Evolutionary conservation across 208 protist species (phyloP).

Genomic region (Naegleria lovaniensis): DNA sequence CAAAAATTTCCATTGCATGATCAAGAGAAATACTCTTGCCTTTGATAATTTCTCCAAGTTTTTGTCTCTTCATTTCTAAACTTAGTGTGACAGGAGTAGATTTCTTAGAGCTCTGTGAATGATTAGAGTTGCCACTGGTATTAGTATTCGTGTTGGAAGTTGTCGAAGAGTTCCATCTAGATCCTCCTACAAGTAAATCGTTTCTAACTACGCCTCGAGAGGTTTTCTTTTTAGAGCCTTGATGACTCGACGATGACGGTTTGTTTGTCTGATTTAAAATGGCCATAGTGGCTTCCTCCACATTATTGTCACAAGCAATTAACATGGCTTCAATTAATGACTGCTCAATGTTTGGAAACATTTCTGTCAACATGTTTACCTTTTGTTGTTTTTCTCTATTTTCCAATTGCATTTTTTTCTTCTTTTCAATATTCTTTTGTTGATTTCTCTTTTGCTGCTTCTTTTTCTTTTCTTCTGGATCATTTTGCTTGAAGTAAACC

Average conservation of each 20-base stretch:
- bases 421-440: not conserved
- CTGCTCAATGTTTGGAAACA: not conserved
- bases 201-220: not conserved
- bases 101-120: not conserved
- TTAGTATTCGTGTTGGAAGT: not conserved
- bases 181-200: not conserved
- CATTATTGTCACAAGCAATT: not conserved
- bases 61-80: not conserved
- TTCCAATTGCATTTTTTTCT: not conserved
- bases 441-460: not conserved
- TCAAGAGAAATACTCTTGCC: not conserved
- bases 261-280: not conserved
- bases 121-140: too few species aligned
- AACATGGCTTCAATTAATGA: not conserved
- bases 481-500: not conserved
- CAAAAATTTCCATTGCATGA: not conserved
- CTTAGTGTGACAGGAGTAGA: not conserved
- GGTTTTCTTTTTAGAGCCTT: not conserved
- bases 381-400: not conserved
- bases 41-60: not conserved
- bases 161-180: not conserved
- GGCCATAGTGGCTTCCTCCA: not conserved
- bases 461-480: not conserved
- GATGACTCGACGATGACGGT: not conserved
- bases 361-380: not conserved